A percentile compares a stretch with the other conserved stretches of the same genome.
These are phyloP conservation scores for Aspergillus fumigatus DNA, from an alignment of 2,329 filamentous ascomycete genomes.

Conservation along the genomic window DNA sequence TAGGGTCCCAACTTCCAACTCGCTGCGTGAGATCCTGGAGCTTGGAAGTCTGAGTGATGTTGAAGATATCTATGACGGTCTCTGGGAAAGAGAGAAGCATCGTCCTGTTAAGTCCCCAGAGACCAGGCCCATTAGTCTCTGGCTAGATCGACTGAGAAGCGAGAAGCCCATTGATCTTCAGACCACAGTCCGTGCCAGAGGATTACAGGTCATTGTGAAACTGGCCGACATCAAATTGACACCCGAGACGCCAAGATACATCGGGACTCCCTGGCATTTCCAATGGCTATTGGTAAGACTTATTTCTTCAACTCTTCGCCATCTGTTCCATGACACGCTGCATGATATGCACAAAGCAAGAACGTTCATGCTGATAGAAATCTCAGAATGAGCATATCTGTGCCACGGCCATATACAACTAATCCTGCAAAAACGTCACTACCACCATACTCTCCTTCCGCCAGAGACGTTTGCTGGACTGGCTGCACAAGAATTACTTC, in stretches of 20 bases:
- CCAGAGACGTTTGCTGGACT: slow-evolving; percentile 22
- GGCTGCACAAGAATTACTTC: not conserved
- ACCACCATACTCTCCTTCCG: slow-evolving; percentile 50
- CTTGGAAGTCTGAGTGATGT: not conserved
- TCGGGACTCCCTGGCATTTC: slow-evolving; percentile 39
- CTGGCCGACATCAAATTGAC: slow-evolving; percentile 58
- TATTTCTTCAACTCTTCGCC: not conserved
- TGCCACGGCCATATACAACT: slow-evolving; percentile 62
- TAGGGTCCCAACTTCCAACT: not conserved
- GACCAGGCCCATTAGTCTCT: slow-evolving; percentile 1
- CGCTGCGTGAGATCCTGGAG: slow-evolving; percentile 1
- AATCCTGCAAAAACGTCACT: slow-evolving; percentile 59
- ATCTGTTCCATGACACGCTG: not conserved
- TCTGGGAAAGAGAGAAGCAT: not conserved
- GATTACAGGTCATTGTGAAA: slow-evolving; percentile 53
- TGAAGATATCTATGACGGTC: not conserved
- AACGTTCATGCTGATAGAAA: not conserved
- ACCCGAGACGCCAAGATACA: slow-evolving; percentile 54
- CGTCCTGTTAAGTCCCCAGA: slow-evolving; percentile 11
- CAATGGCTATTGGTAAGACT: slow-evolving; percentile 39
- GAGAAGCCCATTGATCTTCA: slow-evolving; percentile 14
- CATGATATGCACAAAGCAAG: not conserved
- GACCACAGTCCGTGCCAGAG: slow-evolving; percentile 28
- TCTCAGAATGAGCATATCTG: slow-evolving; percentile 58
- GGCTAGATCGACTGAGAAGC: not conserved